Conservation (phyloP, 2,329 filamentous ascomycete species). For the Ciborinia camelliae region DNA sequence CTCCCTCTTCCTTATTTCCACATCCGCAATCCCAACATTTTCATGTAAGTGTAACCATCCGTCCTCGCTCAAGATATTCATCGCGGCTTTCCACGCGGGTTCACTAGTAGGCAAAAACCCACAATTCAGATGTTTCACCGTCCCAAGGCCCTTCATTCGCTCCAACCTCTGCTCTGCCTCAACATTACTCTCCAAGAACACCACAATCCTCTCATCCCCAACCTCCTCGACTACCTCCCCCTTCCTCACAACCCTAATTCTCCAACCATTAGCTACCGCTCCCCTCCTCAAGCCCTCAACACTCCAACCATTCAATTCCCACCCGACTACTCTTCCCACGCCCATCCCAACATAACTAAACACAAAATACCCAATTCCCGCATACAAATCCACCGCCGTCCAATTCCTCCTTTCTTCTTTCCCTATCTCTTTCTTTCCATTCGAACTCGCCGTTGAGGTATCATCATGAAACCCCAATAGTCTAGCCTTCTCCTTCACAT, state of each 20-base stretch:
- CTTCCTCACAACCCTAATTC: constrained; percentile 50
- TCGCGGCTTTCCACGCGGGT: constrained; percentile 51
- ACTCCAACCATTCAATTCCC: constrained; percentile 88
- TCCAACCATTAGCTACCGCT: constrained; percentile 66
- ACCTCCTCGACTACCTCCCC: constrained; percentile 37
- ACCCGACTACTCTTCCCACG: constrained; percentile 68
- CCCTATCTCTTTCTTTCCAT: constrained; percentile 9
- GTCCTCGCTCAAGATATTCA: constrained; percentile 43
- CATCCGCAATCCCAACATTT: constrained; percentile 56
- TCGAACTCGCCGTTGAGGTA: neutral
- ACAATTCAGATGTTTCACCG: constrained; percentile 56
- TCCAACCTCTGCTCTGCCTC: constrained; percentile 37
- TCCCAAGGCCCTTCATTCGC: constrained; percentile 38
- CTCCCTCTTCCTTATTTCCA: constrained; percentile 39
- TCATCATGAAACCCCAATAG: constrained; percentile 53
- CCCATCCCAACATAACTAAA: constrained; percentile 77
- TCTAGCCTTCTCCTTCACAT: constrained; percentile 82
- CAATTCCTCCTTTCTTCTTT: constrained; percentile 19
- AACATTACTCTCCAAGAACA: constrained; percentile 68
- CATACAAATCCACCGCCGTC: constrained; percentile 74
- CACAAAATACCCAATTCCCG: constrained; percentile 90
- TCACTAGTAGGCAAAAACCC: constrained; percentile 60
- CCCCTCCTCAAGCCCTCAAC: constrained; percentile 79
- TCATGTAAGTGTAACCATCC: constrained; percentile 65
- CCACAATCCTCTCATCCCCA: constrained; percentile 54